A percentile compares a stretch with the other conserved stretches of the same genome.
phyloP scores from a whole-genome alignment of 768 basidiomycete genomes.

The Russula virescens region DNA sequence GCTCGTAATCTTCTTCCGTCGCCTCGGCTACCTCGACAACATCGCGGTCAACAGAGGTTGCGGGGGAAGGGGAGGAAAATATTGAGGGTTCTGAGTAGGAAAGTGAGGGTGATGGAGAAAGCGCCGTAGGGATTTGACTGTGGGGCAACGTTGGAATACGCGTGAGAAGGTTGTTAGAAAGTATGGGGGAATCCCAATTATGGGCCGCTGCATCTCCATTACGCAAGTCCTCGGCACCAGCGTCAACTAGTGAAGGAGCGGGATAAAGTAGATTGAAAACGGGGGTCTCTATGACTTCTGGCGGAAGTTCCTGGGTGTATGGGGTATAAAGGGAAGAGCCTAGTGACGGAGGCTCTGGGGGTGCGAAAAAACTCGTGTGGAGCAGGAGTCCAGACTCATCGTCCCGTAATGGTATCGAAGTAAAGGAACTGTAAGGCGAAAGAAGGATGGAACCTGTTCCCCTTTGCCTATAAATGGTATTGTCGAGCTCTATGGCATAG shows the following conservation, averaged over 20 bases:
- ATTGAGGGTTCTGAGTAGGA: slow-evolving; percentile 4
- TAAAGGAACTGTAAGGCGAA: not conserved
- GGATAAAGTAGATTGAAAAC: not conserved
- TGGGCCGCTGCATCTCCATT: not conserved
- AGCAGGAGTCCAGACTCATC: not conserved
- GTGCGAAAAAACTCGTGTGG: not conserved
- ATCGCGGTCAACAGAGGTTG: not conserved
- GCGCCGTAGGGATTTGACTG: not conserved
- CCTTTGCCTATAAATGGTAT: not conserved
- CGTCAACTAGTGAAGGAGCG: not conserved
- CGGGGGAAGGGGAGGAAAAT: not conserved
- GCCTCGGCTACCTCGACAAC: not conserved
- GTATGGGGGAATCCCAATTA: not conserved
- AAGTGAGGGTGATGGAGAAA: slow-evolving; percentile 8
- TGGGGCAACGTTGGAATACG: not conserved
- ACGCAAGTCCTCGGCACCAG: not conserved
- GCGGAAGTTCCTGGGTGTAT: not conserved
- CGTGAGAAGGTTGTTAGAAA: not conserved
- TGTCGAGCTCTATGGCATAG: slow-evolving; percentile 10
- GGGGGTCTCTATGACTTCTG: not conserved
- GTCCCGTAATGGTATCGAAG: not conserved
- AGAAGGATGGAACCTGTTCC: too few relatives aligned
- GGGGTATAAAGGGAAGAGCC: slow-evolving; percentile 6
- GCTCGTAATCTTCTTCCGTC: not conserved
- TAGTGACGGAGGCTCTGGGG: not conserved